Base-by-base conservation (phyloP, 2,329 filamentous ascomycete genomes). In the Trichoderma asperellum region DNA sequence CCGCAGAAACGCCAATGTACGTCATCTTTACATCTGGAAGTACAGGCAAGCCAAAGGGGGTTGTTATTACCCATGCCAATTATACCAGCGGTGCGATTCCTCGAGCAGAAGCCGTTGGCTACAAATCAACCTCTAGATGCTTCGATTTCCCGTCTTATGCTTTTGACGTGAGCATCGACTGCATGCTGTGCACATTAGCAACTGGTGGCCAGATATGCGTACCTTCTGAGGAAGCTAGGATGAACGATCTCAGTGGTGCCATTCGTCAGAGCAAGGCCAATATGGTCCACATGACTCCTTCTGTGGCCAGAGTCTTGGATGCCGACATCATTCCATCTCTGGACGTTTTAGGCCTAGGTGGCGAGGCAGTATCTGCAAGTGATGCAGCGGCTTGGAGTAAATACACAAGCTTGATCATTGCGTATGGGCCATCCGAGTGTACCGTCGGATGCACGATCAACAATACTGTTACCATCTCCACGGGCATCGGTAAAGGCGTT, bases 11-110 rank as follows among this genome's bases (percentile, higher is more conserved):
- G 0, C 80, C 83, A 10, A 80, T 85, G 40, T 86, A 85, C 70
- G 86, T 89, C 73, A 88, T 90, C 74, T 90, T 89, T 75, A 90
- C 88, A 12, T 90, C 88, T 0, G 88, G 88, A 16, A 90, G 87
- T 70, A 90, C 88, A 0, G 88, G 88, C 7, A 85, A 84, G 70
- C 88, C 88, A 1, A 90, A 90, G 78, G 88, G 88, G 27, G 87
- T 89, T 4, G 81, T 89, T 57, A 79, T 85, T 68, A 81, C 81
- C 2, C 84, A 86, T 70, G 78, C 76, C 40, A 84, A 83, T 66
- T 84, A 82, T 69, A 81, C 82, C 35, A 83, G 82, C 58, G 82
- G 83, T 37, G 81, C 82, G 6, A 71, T 82, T 18, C 82, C 82
- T 1, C 78, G 83, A 47, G 81, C 79, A 2, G 75, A 81, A 3